These are phyloP conservation scores for Epithele typhae DNA, from an alignment of 768 basidiomycete genomes.

Conservation along the genomic window DNA sequence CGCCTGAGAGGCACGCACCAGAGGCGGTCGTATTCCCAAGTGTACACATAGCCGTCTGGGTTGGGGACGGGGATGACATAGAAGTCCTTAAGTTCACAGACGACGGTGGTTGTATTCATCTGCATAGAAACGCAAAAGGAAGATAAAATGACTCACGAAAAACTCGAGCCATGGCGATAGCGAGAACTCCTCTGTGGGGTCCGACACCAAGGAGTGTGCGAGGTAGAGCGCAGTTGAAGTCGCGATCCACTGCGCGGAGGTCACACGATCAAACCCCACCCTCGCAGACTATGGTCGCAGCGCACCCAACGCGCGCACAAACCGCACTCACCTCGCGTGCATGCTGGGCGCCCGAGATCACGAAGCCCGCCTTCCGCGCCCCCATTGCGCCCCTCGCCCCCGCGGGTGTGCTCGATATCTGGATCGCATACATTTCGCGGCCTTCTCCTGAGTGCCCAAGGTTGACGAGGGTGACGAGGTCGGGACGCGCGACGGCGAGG, in stretches of 20 bases:
- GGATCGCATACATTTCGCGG: conserved; percentile 52
- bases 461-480: conserved; percentile 38
- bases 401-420: conserved; percentile 33
- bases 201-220: conserved; percentile 61
- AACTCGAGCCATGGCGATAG: conserved; percentile 45
- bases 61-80: conserved; percentile 65
- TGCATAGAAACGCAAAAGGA: too few species aligned
- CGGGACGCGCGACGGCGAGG: conserved; percentile 43
- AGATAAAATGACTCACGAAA: conserved; percentile 39
- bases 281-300: neutral
- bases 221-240: conserved; percentile 70
- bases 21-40: conserved; percentile 64
- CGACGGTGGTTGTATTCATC: too few species aligned
- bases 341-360: conserved; percentile 71
- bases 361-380: conserved; percentile 40
- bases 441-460: conserved; percentile 59
- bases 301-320: neutral
- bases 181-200: conserved; percentile 42
- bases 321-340: conserved; percentile 61
- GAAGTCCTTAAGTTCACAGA: too few species aligned
- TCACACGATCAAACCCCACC: too few species aligned
- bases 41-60: conserved; percentile 72
- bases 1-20: conserved; percentile 36
- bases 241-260: conserved; percentile 92
- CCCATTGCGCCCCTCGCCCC: conserved; percentile 4